phyloP scores from a whole-genome alignment of 306 rosid species.

The Leucaena leucocephala region DNA sequence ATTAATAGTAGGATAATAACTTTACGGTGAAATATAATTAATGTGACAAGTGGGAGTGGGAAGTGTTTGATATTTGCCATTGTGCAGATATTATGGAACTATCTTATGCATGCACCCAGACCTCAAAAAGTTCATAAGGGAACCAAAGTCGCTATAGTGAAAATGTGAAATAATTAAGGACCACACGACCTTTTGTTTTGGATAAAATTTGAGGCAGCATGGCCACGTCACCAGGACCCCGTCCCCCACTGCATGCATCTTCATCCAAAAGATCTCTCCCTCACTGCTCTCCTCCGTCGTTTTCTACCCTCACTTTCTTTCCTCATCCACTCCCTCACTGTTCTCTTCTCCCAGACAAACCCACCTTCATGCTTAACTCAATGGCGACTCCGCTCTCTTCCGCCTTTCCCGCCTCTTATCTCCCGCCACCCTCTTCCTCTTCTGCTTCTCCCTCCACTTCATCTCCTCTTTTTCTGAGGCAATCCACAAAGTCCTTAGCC shows the following conservation, averaged over 20 bases:
- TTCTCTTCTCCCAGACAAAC: conserved; percentile 5
- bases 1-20: too few relatives aligned
- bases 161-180: neutral
- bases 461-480: conserved; percentile 20
- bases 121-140: neutral
- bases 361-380: neutral
- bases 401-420: conserved; percentile 25
- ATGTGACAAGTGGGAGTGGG: neutral
- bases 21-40: neutral
- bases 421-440: conserved; percentile 32
- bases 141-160: neutral
- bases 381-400: conserved; percentile 52
- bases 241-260: neutral
- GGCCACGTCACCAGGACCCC: neutral
- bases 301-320: neutral
- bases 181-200: neutral
- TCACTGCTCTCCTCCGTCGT: neutral
- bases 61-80: neutral
- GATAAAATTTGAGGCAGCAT: neutral
- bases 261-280: neutral
- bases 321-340: neutral
- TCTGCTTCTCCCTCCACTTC: conserved; percentile 33
- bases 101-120: neutral
- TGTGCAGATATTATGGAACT: neutral
- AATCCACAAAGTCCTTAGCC: conserved; percentile 21